Evolutionary conservation across 2,329 filamentous ascomycete genomes (phyloP), one percentile per base, ranked within the genome.

Genomic region (Nemania serpens): DNA sequence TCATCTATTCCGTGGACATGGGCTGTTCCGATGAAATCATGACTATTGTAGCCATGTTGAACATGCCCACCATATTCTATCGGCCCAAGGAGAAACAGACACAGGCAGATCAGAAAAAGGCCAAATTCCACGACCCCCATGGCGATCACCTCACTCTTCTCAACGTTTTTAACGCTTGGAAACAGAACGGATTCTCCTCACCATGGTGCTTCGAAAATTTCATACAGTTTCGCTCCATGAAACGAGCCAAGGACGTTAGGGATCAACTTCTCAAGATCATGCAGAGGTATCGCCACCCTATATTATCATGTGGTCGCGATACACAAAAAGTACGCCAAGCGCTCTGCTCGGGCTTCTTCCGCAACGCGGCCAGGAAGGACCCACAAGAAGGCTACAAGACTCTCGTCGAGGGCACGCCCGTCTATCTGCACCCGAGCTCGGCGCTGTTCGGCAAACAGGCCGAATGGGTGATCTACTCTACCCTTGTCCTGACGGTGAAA

Each of bases 191-290:
- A 6, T 96, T 86, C 77, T 90, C 88, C 51, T 91, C 88, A 59
- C 88, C 93, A 0, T 99, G 95, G 95, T 98, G 95, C 74, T 94
- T 92, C 68, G 96, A 99, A 73, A 97, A 99, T 76, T 99, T 96
- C 75, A 95, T 99, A 74, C 93, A 98, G 74, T 93, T 92, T 4
- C 87, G 93, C 1, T 88, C 88, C 36, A 97, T 99, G 85, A 86
- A 88, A 60, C 89, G 94, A 11, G 93, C 92, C 10, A 91, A 94
- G 74, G 95, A 99, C 74, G 93, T 99, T 0, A 87, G 95, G 17
- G 89, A 96, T 63, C 95, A 99, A 76, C 84, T 99, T 2, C 86
- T 94, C 55, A 91, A 91, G 69, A 98, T 99, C 75, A 96, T 99
- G 89, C 87, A 95, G 58, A 87, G 95, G 5, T 95, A 98, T 77